Conservation (phyloP, 306 rosid genomes). For the Gillenia trifoliata region DNA sequence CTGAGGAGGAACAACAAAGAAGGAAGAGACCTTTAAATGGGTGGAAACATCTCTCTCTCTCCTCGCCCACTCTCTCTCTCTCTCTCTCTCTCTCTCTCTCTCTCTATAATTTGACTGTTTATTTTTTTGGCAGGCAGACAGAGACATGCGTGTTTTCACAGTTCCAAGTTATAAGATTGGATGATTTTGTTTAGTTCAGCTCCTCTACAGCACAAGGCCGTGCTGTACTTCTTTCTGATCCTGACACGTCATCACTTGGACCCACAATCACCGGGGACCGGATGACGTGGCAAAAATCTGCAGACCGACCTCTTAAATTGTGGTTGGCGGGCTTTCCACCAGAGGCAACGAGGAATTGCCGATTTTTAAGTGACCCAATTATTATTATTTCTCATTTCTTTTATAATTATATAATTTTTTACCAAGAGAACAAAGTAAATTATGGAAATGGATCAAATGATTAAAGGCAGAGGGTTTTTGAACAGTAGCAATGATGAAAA, state of each 20-base stretch:
- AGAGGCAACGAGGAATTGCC: constrained; percentile 20
- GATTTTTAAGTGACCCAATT: background rate
- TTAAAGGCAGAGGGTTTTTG: background rate
- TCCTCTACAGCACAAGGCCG: constrained; percentile 20
- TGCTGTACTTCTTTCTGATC: constrained; percentile 5
- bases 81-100: background rate
- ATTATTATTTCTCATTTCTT: background rate
- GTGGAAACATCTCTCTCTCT: background rate
- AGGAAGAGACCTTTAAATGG: constrained; percentile 13
- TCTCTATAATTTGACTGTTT: background rate
- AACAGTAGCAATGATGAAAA: constrained; percentile 4
- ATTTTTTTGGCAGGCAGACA: background rate
- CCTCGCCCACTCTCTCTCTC: background rate
- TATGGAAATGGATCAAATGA: background rate
- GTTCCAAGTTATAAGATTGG: background rate
- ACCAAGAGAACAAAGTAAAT: background rate
- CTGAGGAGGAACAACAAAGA: constrained; percentile 14
- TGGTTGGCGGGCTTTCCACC: constrained; percentile 14
- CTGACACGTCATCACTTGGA: constrained; percentile 25
- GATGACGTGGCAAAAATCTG: constrained; percentile 18
- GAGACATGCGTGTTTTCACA: background rate
- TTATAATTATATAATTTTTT: background rate
- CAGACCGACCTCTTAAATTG: background rate
- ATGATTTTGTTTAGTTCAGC: constrained; percentile 8
- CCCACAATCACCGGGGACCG: background rate